phyloP scores from a whole-genome alignment of 345 rosid species.

The Salix dunnii region DNA sequence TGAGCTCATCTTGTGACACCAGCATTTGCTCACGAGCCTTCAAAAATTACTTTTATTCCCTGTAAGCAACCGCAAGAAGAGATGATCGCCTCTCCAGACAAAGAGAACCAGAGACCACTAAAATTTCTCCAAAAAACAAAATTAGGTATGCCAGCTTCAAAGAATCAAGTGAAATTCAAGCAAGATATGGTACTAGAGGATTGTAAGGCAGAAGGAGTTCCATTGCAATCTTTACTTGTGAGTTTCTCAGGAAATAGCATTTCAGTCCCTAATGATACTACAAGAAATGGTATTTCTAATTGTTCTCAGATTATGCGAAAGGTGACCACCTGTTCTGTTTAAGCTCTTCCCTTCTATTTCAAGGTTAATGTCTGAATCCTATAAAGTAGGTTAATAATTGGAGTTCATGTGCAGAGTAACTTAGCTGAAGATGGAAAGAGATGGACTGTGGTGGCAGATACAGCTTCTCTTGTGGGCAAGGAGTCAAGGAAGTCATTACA shows the following conservation, averaged over 20 bases:
- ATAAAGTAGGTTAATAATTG: not conserved
- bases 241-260: conserved; percentile 30
- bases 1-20: conserved; percentile 33
- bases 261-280: conserved; percentile 21
- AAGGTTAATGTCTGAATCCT: not conserved
- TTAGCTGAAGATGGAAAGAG: conserved; percentile 31
- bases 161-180: conserved; percentile 32
- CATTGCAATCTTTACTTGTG: conserved; percentile 49
- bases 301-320: conserved; percentile 17
- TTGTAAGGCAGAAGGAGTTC: conserved; percentile 44
- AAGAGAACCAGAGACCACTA: too few relatives aligned
- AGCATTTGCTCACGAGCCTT: too few relatives aligned
- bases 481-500: conserved; percentile 67
- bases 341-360: conserved; percentile 25
- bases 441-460: conserved; percentile 45
- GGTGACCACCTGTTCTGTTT: conserved; percentile 20
- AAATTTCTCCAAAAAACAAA: conserved; percentile 34
- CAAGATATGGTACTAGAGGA: conserved; percentile 31
- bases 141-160: conserved; percentile 18
- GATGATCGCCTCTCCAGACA: conserved; percentile 18
- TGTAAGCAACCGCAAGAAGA: conserved; percentile 32
- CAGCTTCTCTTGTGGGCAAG: conserved; percentile 7
- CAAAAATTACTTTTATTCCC: conserved; percentile 32
- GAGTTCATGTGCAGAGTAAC: conserved; percentile 33
- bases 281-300: conserved; percentile 30